Conservation (phyloP, 129 eudicot genomes). For the Calendula officinalis region DNA sequence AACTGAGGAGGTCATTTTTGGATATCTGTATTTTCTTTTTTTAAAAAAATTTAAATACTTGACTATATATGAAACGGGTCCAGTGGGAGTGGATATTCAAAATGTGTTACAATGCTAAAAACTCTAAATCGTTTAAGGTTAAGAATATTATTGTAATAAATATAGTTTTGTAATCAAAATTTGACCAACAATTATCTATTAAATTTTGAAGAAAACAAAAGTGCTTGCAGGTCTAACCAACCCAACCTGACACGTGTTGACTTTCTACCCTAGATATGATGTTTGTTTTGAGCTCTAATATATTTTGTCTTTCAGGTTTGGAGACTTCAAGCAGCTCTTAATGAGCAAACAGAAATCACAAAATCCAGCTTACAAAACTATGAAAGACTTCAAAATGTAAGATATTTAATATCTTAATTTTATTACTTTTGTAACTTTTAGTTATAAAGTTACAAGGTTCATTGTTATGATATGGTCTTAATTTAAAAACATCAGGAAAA, state of each 20-base stretch:
- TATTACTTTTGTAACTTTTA: neutral
- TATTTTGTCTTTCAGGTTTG: conserved; percentile 44
- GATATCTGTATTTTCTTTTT: neutral
- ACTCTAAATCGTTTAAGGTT: too few relatives aligned
- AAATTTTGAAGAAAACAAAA: too few relatives aligned
- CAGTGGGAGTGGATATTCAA: too few relatives aligned
- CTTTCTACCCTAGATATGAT: too few relatives aligned
- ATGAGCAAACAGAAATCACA: conserved; percentile 78
- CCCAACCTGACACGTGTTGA: too few relatives aligned
- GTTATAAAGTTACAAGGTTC: neutral
- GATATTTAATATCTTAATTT: conserved; percentile 2
- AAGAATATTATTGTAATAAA: too few relatives aligned
- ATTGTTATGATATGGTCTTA: conserved; percentile 2
- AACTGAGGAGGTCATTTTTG: conserved; percentile 65
- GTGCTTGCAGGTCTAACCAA: too few relatives aligned
- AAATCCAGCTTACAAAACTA: conserved; percentile 74
- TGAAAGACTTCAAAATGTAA: conserved; percentile 84
- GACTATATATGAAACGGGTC: too few relatives aligned
- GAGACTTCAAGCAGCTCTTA: conserved; percentile 93
- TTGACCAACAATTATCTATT: too few relatives aligned
- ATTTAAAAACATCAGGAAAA: conserved; percentile 53
- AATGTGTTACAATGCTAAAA: too few relatives aligned
- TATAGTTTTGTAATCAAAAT: too few relatives aligned
- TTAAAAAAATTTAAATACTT: neutral
- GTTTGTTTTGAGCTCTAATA: neutral